Evolutionary conservation across 164 flowering plant species (phyloP).

Genomic region (Saururus chinensis): DNA sequence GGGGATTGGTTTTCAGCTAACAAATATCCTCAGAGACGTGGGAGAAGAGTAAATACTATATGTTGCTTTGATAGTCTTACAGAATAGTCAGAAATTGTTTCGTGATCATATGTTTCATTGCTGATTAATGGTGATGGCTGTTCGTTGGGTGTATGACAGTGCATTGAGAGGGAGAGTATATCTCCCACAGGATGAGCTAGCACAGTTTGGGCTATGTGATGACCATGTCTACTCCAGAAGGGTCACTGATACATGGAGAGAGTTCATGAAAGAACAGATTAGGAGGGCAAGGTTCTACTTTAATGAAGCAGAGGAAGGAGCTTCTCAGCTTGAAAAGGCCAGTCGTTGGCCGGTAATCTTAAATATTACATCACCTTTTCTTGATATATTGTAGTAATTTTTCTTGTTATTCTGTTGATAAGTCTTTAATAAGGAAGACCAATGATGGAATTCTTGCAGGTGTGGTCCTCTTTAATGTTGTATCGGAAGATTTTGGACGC

Average conservation of each 20-base stretch:
- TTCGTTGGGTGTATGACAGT: constrained; percentile 17
- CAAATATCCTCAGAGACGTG: constrained; percentile 78
- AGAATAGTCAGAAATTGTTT: no score
- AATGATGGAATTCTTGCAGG: constrained; percentile 26
- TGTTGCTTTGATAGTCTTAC: background rate
- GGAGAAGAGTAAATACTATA: constrained; percentile 62
- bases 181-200: constrained; percentile 84
- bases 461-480: constrained; percentile 56
- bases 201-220: constrained; percentile 50
- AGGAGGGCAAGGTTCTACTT: constrained; percentile 56
- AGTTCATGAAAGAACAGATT: constrained; percentile 74
- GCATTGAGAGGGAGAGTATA: constrained; percentile 69
- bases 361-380: background rate
- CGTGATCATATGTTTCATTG: background rate
- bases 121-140: background rate
- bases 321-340: constrained; percentile 49
- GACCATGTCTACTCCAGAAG: constrained; percentile 48
- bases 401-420: background rate
- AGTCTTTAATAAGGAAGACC: background rate
- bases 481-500: constrained; percentile 61
- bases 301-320: constrained; percentile 56
- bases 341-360: constrained; percentile 69
- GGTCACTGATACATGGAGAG: constrained; percentile 50
- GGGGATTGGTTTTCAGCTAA: constrained; percentile 73
- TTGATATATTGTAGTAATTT: background rate